Percentiles rank a stretch among this genome's conserved stretches.
Conservation (phyloP, 2,329 filamentous ascomycete species). For the Tolypocladium pustulatum region DNA sequence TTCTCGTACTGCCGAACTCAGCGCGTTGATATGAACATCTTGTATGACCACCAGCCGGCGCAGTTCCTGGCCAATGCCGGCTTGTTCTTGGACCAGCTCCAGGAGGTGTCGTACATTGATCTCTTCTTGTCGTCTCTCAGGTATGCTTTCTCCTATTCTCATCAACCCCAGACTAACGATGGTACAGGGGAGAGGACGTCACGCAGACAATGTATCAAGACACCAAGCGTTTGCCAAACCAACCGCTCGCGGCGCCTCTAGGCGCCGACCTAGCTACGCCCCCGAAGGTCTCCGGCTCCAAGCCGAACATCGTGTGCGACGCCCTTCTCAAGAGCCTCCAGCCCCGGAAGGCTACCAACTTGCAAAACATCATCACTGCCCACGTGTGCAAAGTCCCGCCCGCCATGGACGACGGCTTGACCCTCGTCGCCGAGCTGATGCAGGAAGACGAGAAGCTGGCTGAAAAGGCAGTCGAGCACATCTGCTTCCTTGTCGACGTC, state of each 20-base stretch:
- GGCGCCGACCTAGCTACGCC: slow-evolving; percentile 6
- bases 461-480: slow-evolving; percentile 87
- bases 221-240: slow-evolving; percentile 43
- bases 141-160: slow-evolving; percentile 31
- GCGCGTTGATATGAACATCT: slow-evolving; percentile 93
- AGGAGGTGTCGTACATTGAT: slow-evolving; percentile 74
- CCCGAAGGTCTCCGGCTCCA: slow-evolving; percentile 27
- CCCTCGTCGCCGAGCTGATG: slow-evolving; percentile 66
- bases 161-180: slow-evolving; percentile 3
- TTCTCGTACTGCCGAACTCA: slow-evolving; percentile 86
- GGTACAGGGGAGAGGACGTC: slow-evolving; percentile 71
- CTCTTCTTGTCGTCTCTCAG: slow-evolving; percentile 80
- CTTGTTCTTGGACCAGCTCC: slow-evolving; percentile 74
- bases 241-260: slow-evolving; percentile 2
- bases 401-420: slow-evolving; percentile 75
- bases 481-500: slow-evolving; percentile 92
- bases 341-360: slow-evolving; percentile 48
- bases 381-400: slow-evolving; percentile 90
- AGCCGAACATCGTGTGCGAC: slow-evolving; percentile 84
- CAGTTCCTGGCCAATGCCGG: slow-evolving; percentile 71
- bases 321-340: slow-evolving; percentile 63
- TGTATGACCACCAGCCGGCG: slow-evolving; percentile 83
- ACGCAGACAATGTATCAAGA: slow-evolving; percentile 89
- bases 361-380: slow-evolving; percentile 90
- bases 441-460: slow-evolving; percentile 59